Conservation (phyloP, 1,284 basidiomycete genomes). For the Mycosarcoma mackinlayi region DNA sequence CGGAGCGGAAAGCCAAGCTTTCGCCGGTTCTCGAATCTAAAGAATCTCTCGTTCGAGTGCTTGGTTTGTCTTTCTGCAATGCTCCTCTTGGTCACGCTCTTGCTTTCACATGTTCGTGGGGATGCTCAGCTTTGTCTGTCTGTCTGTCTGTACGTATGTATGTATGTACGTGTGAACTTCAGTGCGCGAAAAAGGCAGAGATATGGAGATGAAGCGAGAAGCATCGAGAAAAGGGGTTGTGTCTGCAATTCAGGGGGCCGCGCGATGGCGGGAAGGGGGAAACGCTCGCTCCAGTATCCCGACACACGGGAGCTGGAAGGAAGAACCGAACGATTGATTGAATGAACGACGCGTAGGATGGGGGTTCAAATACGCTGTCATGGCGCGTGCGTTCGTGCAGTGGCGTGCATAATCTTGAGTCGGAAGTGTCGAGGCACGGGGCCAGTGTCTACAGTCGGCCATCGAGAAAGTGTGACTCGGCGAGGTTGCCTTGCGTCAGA, state of each 20-base stretch:
- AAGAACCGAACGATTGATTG: too few relatives aligned
- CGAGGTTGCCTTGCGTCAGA: conserved; percentile 6
- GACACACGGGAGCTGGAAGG: conserved; percentile 2
- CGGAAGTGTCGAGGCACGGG: not conserved
- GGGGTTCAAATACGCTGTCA: not conserved
- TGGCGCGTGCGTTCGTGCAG: conserved; percentile 10
- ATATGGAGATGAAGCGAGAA: conserved; percentile 1
- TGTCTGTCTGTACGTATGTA: too few relatives aligned
- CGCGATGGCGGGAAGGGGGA: conserved; percentile 4
- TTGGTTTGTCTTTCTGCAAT: too few relatives aligned
- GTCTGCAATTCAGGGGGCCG: not conserved
- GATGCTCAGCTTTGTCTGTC: too few relatives aligned
- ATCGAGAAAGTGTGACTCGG: not conserved
- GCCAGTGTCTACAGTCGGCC: not conserved
- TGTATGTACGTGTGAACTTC: too few relatives aligned
- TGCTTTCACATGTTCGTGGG: too few relatives aligned
- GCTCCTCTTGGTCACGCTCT: too few relatives aligned
- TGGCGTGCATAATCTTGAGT: conserved; percentile 1
- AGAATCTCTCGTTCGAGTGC: too few relatives aligned
- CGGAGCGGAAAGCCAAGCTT: too few relatives aligned
- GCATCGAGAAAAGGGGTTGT: not conserved
- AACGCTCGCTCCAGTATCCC: too few relatives aligned
- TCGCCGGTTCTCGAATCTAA: too few relatives aligned
- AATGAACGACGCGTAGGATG: not conserved
- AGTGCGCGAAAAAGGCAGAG: too few relatives aligned